phyloP scores from a whole-genome alignment of 2,329 filamentous ascomycete species.

The Calcarisporium arbuscula region DNA sequence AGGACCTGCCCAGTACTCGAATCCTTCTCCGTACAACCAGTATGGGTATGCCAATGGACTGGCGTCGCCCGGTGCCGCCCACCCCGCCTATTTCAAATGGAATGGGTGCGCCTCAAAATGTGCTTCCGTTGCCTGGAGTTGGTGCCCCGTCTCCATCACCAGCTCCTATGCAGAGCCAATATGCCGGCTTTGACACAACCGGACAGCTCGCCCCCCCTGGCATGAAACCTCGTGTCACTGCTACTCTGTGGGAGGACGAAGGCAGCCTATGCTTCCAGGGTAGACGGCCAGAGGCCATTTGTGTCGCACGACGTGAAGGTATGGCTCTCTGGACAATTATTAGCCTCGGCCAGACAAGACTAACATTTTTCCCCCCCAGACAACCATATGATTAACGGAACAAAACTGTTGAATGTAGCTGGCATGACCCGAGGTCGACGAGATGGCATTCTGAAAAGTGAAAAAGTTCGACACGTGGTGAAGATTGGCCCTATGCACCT shows the following conservation, averaged over 20 bases:
- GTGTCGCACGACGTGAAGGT: constrained; percentile 91
- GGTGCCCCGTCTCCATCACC: no score
- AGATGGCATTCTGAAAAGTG: constrained; percentile 95
- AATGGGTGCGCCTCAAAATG: constrained; percentile 56
- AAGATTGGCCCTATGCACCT: constrained; percentile 99
- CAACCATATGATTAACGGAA: constrained; percentile 99
- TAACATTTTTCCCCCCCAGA: constrained; percentile 53
- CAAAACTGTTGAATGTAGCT: constrained; percentile 92
- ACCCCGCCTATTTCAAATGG: constrained; percentile 61
- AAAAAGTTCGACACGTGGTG: constrained; percentile 93
- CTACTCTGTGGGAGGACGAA: constrained; percentile 97
- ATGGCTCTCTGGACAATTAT: constrained; percentile 19
- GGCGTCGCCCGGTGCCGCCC: constrained; percentile 75
- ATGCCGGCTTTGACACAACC: constrained; percentile 68
- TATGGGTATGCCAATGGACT: constrained; percentile 75
- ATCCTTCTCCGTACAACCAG: constrained; percentile 52
- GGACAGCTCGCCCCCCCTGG: constrained; percentile 87
- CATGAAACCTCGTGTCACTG: constrained; percentile 94
- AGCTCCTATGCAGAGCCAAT: constrained; percentile 48
- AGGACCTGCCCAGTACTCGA: constrained; percentile 61
- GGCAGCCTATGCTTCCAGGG: constrained; percentile 97
- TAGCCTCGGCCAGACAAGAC: neutral
- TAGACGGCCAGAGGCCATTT: constrained; percentile 94
- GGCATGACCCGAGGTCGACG: constrained; percentile 95
- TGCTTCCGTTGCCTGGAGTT: constrained; percentile 64